Base-by-base conservation (phyloP, 805 yeast species). In the Jamesozyma spencerorum region DNA sequence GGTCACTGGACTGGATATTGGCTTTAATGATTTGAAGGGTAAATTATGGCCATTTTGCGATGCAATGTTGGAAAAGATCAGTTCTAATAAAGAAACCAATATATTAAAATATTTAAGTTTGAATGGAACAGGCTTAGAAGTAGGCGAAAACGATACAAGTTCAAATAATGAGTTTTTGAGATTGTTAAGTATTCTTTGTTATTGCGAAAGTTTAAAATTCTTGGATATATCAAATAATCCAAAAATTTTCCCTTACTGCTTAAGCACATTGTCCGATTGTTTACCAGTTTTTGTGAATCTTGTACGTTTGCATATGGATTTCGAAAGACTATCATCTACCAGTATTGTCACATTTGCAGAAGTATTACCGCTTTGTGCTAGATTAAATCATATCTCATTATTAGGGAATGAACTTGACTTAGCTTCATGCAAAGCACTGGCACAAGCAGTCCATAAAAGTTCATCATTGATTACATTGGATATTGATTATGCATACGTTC, bases 161-260 rank as follows among this genome's bases (percentile, higher is more conserved):
- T 50, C 54, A 5, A 48, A 56, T 24, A 57, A 58, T 24, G 61
- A 60, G 8, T 48, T 61, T 14, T 51, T 60, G 11, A 50, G 44
- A 14, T 54, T 81, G 47, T 68, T 80, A 41, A 64, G 70, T 43
- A 47, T 68, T 13, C 54, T 77, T 29, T 64, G 82, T 36, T 71
- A 66, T 44, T 65, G 79, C 20, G 79, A 79, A 30, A 68, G 71
- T 33, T 68, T 88, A 50, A 72, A 72, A 50, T 84, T 80, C 55
- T 64, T 88, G 43, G 97, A 88, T 58, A 51, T 88, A 20, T 84
- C 94, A 8, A 76, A 81, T 47, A 88, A 87, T 58, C 77, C 80
- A 15, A 68, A 68, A 37, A 60, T 88, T 13, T 85, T 87, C 60
- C 86, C 85, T 0, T 55, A 66, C 4, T 66, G 79, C 19, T 65